Conservation (phyloP, 495 filamentous ascomycete species). For the Amniculicola lignicola region DNA sequence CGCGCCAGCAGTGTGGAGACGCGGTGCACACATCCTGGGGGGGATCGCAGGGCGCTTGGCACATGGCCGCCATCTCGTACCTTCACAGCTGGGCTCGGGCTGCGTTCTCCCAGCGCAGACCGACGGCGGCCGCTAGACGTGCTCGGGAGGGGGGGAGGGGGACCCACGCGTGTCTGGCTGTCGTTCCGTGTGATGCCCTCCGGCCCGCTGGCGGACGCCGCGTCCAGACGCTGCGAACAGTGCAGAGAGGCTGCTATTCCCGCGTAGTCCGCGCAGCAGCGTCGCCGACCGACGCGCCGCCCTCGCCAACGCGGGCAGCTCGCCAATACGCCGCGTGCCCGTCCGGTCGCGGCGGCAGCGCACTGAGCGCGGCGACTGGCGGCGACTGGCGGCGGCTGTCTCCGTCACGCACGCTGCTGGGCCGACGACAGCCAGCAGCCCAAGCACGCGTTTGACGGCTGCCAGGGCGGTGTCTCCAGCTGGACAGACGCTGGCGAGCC, state of each 20-base stretch:
- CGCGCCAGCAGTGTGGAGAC: constrained; percentile 23
- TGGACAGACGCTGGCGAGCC: neutral
- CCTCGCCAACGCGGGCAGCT: neutral
- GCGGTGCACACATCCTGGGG: constrained; percentile 19
- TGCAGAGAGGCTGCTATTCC: neutral
- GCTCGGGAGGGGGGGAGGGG: neutral
- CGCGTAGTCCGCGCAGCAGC: neutral
- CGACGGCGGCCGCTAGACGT: neutral
- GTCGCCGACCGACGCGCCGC: constrained; percentile 17
- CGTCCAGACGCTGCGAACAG: neutral
- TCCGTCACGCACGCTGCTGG: too few relatives aligned
- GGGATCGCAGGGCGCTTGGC: constrained; percentile 6
- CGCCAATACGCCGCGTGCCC: constrained; percentile 3
- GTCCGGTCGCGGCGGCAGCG: neutral
- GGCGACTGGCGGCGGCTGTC: too few relatives aligned
- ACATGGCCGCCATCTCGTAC: neutral
- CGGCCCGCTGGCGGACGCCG: neutral
- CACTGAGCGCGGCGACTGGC: neutral
- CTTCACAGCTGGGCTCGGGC: neutral
- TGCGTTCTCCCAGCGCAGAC: neutral
- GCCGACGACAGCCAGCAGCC: neutral
- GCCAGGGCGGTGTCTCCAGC: neutral
- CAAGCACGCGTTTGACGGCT: neutral
- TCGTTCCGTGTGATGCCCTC: neutral
- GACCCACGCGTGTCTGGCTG: neutral